phyloP scores from a whole-genome alignment of 306 rosid species.

The Pyrus pyrifolia region DNA sequence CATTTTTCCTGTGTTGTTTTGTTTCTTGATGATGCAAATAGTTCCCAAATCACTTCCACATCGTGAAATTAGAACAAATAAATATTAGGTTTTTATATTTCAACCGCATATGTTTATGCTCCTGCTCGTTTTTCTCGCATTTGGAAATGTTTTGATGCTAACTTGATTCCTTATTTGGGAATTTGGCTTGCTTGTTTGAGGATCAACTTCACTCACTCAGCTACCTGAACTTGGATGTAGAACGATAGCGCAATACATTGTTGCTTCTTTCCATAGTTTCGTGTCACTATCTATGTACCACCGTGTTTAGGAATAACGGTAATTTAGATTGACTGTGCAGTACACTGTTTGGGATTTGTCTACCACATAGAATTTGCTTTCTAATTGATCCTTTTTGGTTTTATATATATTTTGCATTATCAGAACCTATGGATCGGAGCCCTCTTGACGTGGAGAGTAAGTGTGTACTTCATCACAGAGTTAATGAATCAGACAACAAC shows the following conservation, averaged over 20 bases:
- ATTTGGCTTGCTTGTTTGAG: no score
- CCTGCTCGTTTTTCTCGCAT: background rate
- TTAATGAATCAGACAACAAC: slow-evolving; percentile 33
- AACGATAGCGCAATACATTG: background rate
- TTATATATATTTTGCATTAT: background rate
- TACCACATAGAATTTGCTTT: background rate
- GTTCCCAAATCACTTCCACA: background rate
- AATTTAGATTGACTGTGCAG: no score
- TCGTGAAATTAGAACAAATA: background rate
- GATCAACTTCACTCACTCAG: background rate
- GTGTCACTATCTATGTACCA: background rate
- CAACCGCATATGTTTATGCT: background rate
- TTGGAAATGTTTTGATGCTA: background rate
- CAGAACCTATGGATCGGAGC: slow-evolving; percentile 7
- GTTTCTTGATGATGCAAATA: background rate
- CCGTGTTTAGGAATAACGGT: background rate
- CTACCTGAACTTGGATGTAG: background rate
- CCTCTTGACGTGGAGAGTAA: background rate
- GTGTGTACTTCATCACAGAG: slow-evolving; percentile 29
- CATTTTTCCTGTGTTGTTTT: background rate
- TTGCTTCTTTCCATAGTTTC: background rate
- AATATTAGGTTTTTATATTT: background rate
- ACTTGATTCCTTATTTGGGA: no score
- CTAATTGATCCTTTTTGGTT: background rate
- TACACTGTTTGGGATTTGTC: background rate